A percentile compares a stretch with the other conserved stretches of the same genome.
These are phyloP conservation scores for Lentinula raphanica DNA, from an alignment of 768 basidiomycete species.

Conservation along the genomic window DNA sequence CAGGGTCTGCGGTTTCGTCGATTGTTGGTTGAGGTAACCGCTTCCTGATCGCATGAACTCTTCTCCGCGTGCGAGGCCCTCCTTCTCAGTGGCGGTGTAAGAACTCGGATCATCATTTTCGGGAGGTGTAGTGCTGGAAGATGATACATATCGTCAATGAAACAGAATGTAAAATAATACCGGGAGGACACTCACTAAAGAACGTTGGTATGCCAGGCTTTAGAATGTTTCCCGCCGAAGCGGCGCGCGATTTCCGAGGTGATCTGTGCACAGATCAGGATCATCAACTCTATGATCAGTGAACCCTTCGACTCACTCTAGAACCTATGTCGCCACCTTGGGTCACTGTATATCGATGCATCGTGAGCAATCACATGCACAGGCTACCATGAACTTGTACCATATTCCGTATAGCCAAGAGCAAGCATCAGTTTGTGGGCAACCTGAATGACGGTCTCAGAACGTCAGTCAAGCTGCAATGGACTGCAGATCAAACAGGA, in stretches of 20 bases:
- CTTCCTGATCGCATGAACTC: constrained; percentile 4
- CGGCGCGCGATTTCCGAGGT: constrained; percentile 17
- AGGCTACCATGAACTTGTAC: constrained; percentile 5
- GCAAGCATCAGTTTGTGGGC: constrained; percentile 29
- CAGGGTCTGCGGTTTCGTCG: constrained; percentile 29
- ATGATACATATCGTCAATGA: not conserved
- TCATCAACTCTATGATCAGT: constrained; percentile 11
- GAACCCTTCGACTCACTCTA: not conserved
- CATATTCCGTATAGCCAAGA: constrained; percentile 29
- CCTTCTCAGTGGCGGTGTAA: constrained; percentile 14
- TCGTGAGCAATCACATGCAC: too few relatives aligned
- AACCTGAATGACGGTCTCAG: not conserved
- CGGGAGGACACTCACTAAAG: constrained; percentile 15
- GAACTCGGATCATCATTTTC: constrained; percentile 23
- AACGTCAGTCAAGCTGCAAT: not conserved
- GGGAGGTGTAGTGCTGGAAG: constrained; percentile 12
- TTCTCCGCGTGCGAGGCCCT: constrained; percentile 1
- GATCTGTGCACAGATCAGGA: constrained; percentile 14
- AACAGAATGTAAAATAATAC: not conserved
- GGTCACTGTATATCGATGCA: constrained; percentile 12
- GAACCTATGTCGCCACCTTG: constrained; percentile 34
- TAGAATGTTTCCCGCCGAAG: constrained; percentile 24
- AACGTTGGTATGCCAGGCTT: constrained; percentile 29
- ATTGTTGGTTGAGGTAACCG: constrained; percentile 24
- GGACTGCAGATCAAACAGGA: not conserved